Evolutionary conservation across 768 basidiomycete species (phyloP), one percentile per base, ranked within the genome.

Genomic region (Phaffia australis): DNA sequence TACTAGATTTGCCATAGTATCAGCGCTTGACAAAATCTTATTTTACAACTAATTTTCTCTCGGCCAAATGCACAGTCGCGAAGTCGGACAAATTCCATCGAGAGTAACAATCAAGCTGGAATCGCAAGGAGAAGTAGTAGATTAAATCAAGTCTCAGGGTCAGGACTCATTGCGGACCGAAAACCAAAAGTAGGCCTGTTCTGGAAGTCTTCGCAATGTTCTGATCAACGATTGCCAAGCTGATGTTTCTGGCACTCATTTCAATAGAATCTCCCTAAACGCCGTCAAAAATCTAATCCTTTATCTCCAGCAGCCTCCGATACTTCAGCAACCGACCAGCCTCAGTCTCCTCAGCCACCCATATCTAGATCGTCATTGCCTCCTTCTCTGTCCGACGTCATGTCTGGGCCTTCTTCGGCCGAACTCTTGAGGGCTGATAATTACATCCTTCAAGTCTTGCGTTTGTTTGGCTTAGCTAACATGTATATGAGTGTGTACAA

Each of bases 401-500:
- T 27, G 23, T 15, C 29, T 9, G 52, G 16, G 9, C 56, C 57
- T 16, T 11, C 55, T 48, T 48, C 88, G 66, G 80, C 82, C 51
- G 85, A 85, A 70, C 79, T 78, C 50, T 85, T 85, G 63, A 79
- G 86, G 65, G 90, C 90, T 29, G 90, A 94, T 63, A 81, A 87
- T 72, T 86, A 87, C 76, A 80, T 95, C 63, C 87, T 91, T 72
- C 83, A 86, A 72, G 80, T 93, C 55, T 83, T 88, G 77, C 83
- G 88, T 69, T 81, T 81, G 64, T 94, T 91, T 75, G 94, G 87
- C 14, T 82, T 81, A 62, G 92, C 91, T 18, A 82, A 83, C n/a
- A 80, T 84, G 70, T 83, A 84, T 35, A 78, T 92, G 73, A 82
- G 87, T 27, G 76, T 82, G 71, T 95, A 88, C 77, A 84, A 89